Evolutionary conservation across 1,139 yeast species (phyloP), one percentile per base, ranked within the genome.

Genomic region (Suhomyces ambrosiae): DNA sequence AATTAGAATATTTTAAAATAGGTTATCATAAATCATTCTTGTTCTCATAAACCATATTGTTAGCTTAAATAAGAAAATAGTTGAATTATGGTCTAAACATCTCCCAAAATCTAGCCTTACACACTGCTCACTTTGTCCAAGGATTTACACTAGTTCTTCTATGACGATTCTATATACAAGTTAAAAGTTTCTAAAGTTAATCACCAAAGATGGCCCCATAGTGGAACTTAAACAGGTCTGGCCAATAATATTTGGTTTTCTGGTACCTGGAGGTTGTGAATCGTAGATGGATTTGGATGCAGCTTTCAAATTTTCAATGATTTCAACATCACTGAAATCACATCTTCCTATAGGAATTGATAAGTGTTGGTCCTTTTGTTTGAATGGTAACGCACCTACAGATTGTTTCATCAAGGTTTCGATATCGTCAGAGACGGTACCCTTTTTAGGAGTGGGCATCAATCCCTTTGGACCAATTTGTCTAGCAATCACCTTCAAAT

Each of bases 381-480:
- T 81, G 73, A 89, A 71, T 56, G 85, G 80, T 51, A 80, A 72
- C 21, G 85, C 77, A 27, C 95, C 94, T 32, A 79, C 66, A 37
- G 81, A 79, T 16, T 70, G 65, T 30, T 63, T 59, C 46, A 89
- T 73, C 44, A 84, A 65, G 8, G 62, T 60, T 21, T 64, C 68
- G 25, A 87, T 64, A 49, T 87, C 79, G n/a, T 76, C 79, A 1
- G 87, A 72, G 12, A 92, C 94, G 2, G 97, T 90, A 11, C 96
- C 95, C 57, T 82, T 85, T 65, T 89, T 90, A 12, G 78, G 79
- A 33, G 78, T 75, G 33, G 98, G 98, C 87, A 90, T 84, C 47
- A 92, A 74, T 19, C 96, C 96, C 54, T 75, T 80, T 28, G 96
- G 95, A 42, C 98, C 97, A 48, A 94, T 72, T 11, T 76, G 70